Percentiles rank a stretch among this genome's conserved stretches.
These are phyloP conservation scores for Aspergillaceae sp. DNA, from an alignment of 2,329 filamentous ascomycete genomes.

Conservation along the genomic window DNA sequence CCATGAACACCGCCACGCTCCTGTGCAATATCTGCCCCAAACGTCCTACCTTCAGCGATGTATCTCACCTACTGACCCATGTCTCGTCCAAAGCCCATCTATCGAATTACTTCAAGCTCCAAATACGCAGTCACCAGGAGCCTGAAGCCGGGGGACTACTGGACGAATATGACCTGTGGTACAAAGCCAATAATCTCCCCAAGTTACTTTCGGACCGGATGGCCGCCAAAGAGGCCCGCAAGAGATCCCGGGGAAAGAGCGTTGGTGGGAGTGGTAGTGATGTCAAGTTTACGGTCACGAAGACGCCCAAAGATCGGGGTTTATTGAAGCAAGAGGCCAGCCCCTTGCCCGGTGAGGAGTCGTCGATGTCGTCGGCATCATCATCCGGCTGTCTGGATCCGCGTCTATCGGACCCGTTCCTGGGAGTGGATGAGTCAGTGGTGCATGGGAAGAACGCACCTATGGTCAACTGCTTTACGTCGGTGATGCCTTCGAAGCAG, in stretches of 20 bases:
- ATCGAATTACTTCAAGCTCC: conserved; percentile 71
- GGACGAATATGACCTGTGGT: conserved; percentile 69
- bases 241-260: conserved; percentile 22
- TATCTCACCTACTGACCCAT: conserved; percentile 87
- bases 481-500: conserved; percentile 1
- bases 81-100: conserved; percentile 89
- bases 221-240: conserved; percentile 64
- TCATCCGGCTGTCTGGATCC: conserved; percentile 21
- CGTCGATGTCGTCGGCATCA: background rate
- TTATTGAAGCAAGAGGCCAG: background rate
- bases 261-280: too few species aligned
- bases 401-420: conserved; percentile 15
- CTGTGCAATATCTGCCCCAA: conserved; percentile 77
- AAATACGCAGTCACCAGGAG: conserved; percentile 62
- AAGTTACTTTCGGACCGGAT: conserved; percentile 68
- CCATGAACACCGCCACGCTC: conserved; percentile 53
- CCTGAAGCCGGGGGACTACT: conserved; percentile 54
- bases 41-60: conserved; percentile 72
- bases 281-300: background rate
- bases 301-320: background rate
- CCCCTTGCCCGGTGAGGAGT: background rate
- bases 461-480: conserved; percentile 4
- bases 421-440: conserved; percentile 2
- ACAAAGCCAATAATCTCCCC: conserved; percentile 60
- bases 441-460: conserved; percentile 1